Percentiles rank a stretch among this genome's conserved stretches.
These are phyloP conservation scores for Rhizopogon salebrosus DNA, from an alignment of 768 basidiomycete species.

Conservation along the genomic window DNA sequence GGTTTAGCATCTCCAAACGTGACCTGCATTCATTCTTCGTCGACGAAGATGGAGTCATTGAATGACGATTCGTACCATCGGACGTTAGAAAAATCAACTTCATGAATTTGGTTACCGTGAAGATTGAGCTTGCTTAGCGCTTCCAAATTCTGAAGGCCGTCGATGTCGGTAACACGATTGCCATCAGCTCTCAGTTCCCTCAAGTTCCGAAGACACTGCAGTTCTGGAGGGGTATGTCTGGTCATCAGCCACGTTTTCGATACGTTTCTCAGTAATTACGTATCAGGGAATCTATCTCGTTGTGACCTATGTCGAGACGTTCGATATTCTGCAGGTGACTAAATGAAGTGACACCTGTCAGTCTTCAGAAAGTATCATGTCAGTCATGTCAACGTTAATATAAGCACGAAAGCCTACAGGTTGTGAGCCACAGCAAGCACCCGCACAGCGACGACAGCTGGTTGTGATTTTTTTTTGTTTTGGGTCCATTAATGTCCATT, in stretches of 20 bases:
- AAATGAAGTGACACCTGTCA: conserved; percentile 86
- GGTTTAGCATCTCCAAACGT: conserved; percentile 75
- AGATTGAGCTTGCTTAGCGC: conserved; percentile 80
- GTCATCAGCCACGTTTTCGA: background rate
- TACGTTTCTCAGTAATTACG: conserved; percentile 48
- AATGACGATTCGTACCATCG: conserved; percentile 50
- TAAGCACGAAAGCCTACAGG: conserved; percentile 36
- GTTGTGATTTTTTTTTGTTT: conserved; percentile 70
- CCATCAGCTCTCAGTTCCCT: conserved; percentile 85
- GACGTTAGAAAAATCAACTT: conserved; percentile 54
- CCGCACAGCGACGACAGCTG: conserved; percentile 71
- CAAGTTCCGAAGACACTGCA: conserved; percentile 78
- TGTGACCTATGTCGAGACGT: conserved; percentile 85
- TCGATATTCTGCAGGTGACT: conserved; percentile 82
- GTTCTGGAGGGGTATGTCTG: conserved; percentile 42
- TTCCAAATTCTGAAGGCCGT: conserved; percentile 76
- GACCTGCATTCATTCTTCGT: conserved; percentile 28
- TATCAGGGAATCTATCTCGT: conserved; percentile 80
- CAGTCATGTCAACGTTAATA: conserved; percentile 9
- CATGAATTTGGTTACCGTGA: conserved; percentile 64
- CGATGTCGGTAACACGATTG: conserved; percentile 69
- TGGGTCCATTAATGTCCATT: no score
- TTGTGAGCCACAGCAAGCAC: conserved; percentile 76
- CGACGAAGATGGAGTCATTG: conserved; percentile 8
- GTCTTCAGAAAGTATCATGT: conserved; percentile 35